Conservation (phyloP, 2,329 filamentous ascomycete species). For the Aspergillus hiratsukae region DNA sequence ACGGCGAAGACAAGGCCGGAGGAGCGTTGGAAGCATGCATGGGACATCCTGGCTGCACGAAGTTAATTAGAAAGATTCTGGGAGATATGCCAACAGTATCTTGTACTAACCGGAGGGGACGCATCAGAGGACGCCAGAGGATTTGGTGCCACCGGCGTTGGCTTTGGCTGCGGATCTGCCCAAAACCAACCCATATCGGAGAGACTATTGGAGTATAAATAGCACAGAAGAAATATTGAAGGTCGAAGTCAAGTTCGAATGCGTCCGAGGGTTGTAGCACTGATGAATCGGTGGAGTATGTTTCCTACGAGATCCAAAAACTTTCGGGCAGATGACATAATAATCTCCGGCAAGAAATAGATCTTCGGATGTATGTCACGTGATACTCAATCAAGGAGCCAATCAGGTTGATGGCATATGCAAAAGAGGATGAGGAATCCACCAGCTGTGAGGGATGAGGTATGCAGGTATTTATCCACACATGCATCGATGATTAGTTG, state of each 20-base stretch:
- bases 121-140: constrained; percentile 44
- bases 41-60: constrained; percentile 59
- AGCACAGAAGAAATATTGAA: constrained; percentile 12
- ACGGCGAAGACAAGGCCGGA: constrained; percentile 21
- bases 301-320: not conserved
- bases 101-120: constrained; percentile 51
- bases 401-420: not conserved
- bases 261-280: not conserved
- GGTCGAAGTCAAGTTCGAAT: not conserved
- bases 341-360: not conserved
- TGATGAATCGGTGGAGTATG: not conserved
- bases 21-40: constrained; percentile 55
- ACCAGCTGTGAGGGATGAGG: not conserved
- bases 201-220: constrained; percentile 4
- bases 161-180: constrained; percentile 51
- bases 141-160: constrained; percentile 43
- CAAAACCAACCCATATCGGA: constrained; percentile 65
- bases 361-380: not conserved
- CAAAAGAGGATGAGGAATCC: not conserved
- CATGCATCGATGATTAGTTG: not conserved
- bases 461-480: not conserved
- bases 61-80: constrained; percentile 13
- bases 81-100: not conserved
- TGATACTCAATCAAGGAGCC: not conserved
- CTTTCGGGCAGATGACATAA: constrained; percentile 8